Base-by-base conservation (phyloP, 768 basidiomycete genomes). In the Chlorophyllum brunneum region DNA sequence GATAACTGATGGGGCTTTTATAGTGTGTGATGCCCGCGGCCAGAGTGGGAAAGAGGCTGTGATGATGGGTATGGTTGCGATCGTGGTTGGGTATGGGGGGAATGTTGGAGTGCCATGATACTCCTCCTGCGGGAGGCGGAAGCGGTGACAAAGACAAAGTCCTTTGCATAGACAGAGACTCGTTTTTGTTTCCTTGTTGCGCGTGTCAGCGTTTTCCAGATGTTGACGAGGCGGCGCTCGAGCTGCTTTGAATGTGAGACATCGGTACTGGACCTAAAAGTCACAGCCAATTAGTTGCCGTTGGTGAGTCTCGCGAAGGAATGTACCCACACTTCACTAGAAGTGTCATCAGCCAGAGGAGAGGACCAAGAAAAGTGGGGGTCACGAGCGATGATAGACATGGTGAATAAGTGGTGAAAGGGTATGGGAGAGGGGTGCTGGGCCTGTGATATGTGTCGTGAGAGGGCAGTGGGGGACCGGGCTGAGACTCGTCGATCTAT, bases 161-260 rank as follows among this genome's bases (percentile, higher is more conserved):
- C 83, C 20, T 75, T 73, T 26, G 79, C 76, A 42, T 83, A 68
- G 60, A 77, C 62, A 2, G 84, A 82, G 4, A 74, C 70, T 36
- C 80, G 77, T 22, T 76, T 73, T 29, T 69, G 69, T 48, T 73
- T 81, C 56, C 79, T 80, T 27, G 78, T 73, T 26, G 70, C 67
- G 20, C 73, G 69, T 22, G 82, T 84, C 60, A 86, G 65, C 33
- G 73, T 66, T 61, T 86, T 86, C 85, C 85, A 86, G 8, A 76
- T 70, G 37, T 72, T 68, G 48, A 86, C 65, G 54, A 85, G 66
- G 62, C 78, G 80, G 50, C 85, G 82, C 59, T 82, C 76, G 52
- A 86, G 9, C 39, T 64, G 64, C 55, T 80, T 82, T 10, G 72
- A 66, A 67, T 3, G 79, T 70, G 53, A 58, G 27, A 38, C 58